A percentile compares a stretch with the other conserved stretches of the same genome.
Evolutionary conservation across 2,329 filamentous ascomycete genomes (phyloP).

Genomic region (Colletotrichum cordylinicola): DNA sequence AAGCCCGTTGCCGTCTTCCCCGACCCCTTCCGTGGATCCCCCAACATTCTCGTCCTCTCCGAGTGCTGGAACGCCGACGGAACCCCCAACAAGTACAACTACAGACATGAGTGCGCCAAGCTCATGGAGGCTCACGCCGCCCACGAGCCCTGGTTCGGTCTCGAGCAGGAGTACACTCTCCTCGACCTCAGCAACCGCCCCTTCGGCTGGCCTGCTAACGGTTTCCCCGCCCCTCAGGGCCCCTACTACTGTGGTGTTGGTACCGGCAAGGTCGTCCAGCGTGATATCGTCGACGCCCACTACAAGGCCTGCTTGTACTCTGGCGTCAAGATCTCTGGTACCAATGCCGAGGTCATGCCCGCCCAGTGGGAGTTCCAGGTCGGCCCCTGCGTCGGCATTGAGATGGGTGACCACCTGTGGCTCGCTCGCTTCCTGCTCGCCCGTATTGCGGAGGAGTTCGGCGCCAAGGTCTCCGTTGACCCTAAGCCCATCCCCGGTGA

Average conservation of each 20-base stretch:
- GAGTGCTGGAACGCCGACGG: constrained; percentile 96
- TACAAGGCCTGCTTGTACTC: constrained; percentile 76
- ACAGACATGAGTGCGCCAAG: constrained; percentile 88
- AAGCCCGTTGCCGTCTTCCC: constrained; percentile 88
- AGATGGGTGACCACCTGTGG: constrained; percentile 97
- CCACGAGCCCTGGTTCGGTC: constrained; percentile 94
- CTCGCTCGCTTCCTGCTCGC: constrained; percentile 80
- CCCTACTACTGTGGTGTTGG: constrained; percentile 94
- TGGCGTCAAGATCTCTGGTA: constrained; percentile 92
- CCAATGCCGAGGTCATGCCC: constrained; percentile 98
- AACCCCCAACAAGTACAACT: constrained; percentile 98
- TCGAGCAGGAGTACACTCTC: constrained; percentile 85
- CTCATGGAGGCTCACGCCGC: constrained; percentile 87
- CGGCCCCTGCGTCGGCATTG: constrained; percentile 86
- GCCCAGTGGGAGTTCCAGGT: constrained; percentile 99
- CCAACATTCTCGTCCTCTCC: constrained; percentile 92
- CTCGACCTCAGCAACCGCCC: constrained; percentile 87
- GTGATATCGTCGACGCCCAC: constrained; percentile 96
- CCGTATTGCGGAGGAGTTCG: constrained; percentile 95
- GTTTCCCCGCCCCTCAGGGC: constrained; percentile 90
- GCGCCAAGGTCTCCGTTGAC: constrained; percentile 91
- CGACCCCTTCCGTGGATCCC: constrained; percentile 86
- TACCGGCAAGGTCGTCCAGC: constrained; percentile 95
- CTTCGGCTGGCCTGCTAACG: constrained; percentile 78
- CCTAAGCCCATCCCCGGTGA: constrained; percentile 93